Percentiles rank a stretch among this genome's conserved stretches.
Conservation (phyloP, 2,329 filamentous ascomycete species). For the Neonectria punicea region DNA sequence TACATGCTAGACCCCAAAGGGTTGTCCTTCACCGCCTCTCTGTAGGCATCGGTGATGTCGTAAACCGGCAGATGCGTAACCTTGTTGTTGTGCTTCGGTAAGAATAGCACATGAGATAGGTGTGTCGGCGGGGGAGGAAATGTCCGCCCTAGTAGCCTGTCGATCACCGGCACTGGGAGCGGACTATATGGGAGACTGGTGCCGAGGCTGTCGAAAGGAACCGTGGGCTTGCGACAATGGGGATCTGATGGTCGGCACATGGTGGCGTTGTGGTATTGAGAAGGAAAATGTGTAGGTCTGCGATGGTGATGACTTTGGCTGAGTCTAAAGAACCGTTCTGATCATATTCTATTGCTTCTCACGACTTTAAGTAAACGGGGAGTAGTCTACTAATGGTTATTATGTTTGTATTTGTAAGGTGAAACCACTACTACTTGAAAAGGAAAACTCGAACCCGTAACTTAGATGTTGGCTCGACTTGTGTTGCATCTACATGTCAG, state of each 20-base stretch:
- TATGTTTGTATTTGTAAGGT: too few relatives aligned
- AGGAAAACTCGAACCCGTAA: too few relatives aligned
- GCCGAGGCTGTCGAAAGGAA: not conserved
- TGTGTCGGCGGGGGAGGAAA: not conserved
- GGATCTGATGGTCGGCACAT: not conserved
- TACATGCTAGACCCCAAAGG: not conserved
- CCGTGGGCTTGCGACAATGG: not conserved
- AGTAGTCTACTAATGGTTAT: not conserved
- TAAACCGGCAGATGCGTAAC: not conserved
- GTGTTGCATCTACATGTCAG: not conserved
- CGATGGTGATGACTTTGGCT: too few relatives aligned
- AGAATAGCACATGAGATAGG: not conserved
- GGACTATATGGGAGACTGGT: not conserved
- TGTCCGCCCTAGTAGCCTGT: not conserved
- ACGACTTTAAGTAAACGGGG: too few relatives aligned
- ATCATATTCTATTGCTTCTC: too few relatives aligned
- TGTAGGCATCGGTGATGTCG: not conserved
- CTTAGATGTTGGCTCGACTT: not conserved
- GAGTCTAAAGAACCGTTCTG: too few relatives aligned
- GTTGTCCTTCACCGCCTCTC: not conserved
- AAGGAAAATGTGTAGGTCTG: too few relatives aligned
- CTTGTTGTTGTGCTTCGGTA: not conserved
- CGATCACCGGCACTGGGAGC: not conserved
- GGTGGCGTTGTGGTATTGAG: too few relatives aligned
- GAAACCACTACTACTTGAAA: too few relatives aligned